Base-by-base conservation (phyloP, 2,329 filamentous ascomycete species). In the Rhinocladiella similis region DNA sequence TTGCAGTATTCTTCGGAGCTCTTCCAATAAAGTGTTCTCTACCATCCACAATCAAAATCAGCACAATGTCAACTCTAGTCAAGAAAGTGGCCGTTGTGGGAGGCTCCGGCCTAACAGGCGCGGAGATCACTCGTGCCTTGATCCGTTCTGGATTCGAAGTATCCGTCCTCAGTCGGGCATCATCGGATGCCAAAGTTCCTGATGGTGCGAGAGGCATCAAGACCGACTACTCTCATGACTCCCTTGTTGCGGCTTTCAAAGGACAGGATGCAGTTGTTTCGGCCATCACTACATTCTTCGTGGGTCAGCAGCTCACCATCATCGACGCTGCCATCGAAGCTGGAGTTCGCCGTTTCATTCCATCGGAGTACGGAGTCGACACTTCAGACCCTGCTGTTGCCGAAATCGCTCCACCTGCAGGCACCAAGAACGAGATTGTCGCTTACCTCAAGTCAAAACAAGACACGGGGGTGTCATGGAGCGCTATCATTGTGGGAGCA, bases 381-480 rank as follows among this genome's bases (percentile, higher is more conserved):
- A 69, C 63, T 33, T 65, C 64, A 18, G 63, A 68, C 20, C 60
- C 61, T 13, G 59, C 55, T 13, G 64, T 69, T 0, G 47, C 67
- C 2, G 47, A 65, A n/a, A 36, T 69, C 1, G 46, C 68, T 27
- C 66, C 66, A 1, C 48, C 70, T 0, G 68, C 69, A 27, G 38
- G 25, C 3, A 56, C 61, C 12, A 72, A 72, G 59, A 62, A 50
- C 16, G 65, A 64, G 3, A 49, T 68, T 2, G 60, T 83, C 9
- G 77, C 83, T 35, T 83, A 85, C 58, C 72, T 86, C 18, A 75
- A 79, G 59, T 69, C 70, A 20, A 78, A 79, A 60, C 71, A 79
- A 57, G 69, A 71, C 19, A 65, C 72, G 1, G 68, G 63, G 0
- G 79, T 88, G 60, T 78, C 74, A 27, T 88, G 85, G 84, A 86